These are phyloP conservation scores for Exophiala phaeomuriformis DNA, from an alignment of 2,329 filamentous ascomycete species.

Conservation along the genomic window DNA sequence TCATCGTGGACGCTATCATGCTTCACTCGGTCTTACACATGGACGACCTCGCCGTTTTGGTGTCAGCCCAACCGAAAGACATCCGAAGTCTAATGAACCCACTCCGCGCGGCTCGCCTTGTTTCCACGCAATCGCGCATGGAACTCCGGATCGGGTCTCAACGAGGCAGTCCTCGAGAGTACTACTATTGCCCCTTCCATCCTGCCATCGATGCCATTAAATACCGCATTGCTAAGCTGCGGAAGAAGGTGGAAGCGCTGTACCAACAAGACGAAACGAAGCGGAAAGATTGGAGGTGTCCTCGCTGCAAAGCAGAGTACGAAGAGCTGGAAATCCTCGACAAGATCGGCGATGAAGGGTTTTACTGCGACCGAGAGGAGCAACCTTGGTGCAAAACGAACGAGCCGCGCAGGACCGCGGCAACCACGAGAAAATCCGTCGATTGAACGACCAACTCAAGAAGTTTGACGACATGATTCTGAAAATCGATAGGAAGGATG, in stretches of 20 bases:
- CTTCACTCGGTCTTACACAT: conserved; percentile 72
- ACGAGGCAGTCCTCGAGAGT: conserved; percentile 76
- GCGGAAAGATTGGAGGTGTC: conserved; percentile 85
- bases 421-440: conserved; percentile 45
- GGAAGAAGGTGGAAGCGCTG: conserved; percentile 78
- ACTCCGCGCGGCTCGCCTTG: conserved; percentile 76
- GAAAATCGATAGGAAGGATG: conserved; percentile 39
- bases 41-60: conserved; percentile 76
- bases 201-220: conserved; percentile 94
- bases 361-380: conserved; percentile 69
- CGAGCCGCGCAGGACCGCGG: conserved; percentile 40
- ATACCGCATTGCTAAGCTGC: conserved; percentile 81
- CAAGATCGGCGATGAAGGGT: conserved; percentile 59
- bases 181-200: conserved; percentile 95
- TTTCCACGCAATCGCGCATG: conserved; percentile 62
- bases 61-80: conserved; percentile 85
- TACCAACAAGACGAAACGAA: conserved; percentile 62
- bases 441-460: conserved; percentile 43
- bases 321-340: conserved; percentile 85
- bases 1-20: conserved; percentile 72
- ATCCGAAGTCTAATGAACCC: conserved; percentile 82
- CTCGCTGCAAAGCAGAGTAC: conserved; percentile 74
- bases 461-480: conserved; percentile 42
- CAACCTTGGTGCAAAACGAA: conserved; percentile 39
- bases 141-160: conserved; percentile 75